Conservation (phyloP, 2,329 filamentous ascomycete species). For the Graphilbum ipis-grandicollis region DNA sequence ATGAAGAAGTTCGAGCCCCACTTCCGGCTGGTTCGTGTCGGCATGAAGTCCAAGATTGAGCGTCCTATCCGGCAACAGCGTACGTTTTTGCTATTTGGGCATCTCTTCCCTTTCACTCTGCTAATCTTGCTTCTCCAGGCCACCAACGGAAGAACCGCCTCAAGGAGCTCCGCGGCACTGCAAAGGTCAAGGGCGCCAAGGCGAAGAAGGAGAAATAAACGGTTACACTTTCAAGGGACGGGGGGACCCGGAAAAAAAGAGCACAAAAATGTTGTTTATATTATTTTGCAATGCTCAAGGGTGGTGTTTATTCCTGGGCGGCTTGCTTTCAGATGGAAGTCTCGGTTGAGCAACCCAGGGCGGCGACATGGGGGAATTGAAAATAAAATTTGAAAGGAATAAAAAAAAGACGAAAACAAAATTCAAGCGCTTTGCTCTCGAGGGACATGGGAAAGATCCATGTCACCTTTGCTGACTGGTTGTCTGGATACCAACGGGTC, state of each 20-base stretch:
- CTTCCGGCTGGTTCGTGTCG: slow-evolving; percentile 91
- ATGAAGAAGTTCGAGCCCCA: slow-evolving; percentile 99
- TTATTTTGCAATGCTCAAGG: too few relatives aligned
- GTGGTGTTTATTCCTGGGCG: too few relatives aligned
- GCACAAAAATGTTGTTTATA: too few relatives aligned
- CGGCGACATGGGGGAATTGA: background rate
- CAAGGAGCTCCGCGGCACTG: slow-evolving; percentile 96
- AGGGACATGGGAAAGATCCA: too few relatives aligned
- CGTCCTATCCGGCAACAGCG: slow-evolving; percentile 97
- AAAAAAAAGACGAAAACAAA: background rate
- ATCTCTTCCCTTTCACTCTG: too few relatives aligned
- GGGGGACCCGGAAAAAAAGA: too few relatives aligned
- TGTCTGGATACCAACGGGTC: too few relatives aligned
- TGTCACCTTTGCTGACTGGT: too few relatives aligned
- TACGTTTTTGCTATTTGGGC: slow-evolving; percentile 25
- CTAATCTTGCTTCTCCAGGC: slow-evolving; percentile 38
- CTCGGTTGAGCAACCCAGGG: background rate
- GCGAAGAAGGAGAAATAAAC: slow-evolving; percentile 87
- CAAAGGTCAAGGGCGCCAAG: slow-evolving; percentile 92
- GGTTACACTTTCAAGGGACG: slow-evolving; percentile 9
- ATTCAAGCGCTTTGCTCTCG: background rate
- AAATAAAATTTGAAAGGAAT: background rate
- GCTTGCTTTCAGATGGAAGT: too few relatives aligned
- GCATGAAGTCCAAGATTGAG: slow-evolving; percentile 86
- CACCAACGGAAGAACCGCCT: slow-evolving; percentile 99